Base-by-base conservation (phyloP, 192 early-diverging fungal species). In the Backusella mclennaniae region DNA sequence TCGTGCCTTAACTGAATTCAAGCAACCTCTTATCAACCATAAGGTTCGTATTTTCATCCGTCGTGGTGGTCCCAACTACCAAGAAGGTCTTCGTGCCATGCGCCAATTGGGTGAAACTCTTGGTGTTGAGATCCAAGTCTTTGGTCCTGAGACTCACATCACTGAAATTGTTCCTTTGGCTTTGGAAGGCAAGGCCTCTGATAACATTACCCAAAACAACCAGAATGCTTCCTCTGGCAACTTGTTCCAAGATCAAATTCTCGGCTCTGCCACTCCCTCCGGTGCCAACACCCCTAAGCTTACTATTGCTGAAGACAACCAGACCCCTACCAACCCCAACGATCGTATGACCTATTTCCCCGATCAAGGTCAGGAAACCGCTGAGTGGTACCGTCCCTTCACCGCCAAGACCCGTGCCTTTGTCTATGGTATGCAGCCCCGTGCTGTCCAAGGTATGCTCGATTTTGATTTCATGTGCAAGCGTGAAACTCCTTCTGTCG, bases 381-480 rank as follows among this genome's bases (percentile, higher is more conserved):
- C 80, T 75, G 87, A 90, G 69, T 89, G 92, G 89, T 92, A 89
- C 76, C 84, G 87, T 44, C 91, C 94, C 21, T 97, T 98, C 86
- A 93, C 93, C 7, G 80, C 85, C 75, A 85, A 87, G 71, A 96
- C 96, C 15, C 94, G 96, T 71, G 87, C 96, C 14, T 96, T 99
- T 82, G 92, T 99, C 75, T 99, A 95, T 78, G 97, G 97, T 70
- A 99, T 99, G 97, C 97, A 99, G 89, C 96, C 97, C 71, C 93
- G 95, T 79, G 97, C 96, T 17, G 95, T 99, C 31, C 97, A 99
- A 87, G 97, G 97, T 79, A 99, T 99, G 97, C 89, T 99, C 14
- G 97, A 99, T 87, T 99, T 97, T 91, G 97, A 99, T 84, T 99
- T 92, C 69, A 99, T 99, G 90, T 99, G 97, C 91, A 93, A 96